Conservation (phyloP, 1,284 basidiomycete species). For the Leccinum variabile region DNA sequence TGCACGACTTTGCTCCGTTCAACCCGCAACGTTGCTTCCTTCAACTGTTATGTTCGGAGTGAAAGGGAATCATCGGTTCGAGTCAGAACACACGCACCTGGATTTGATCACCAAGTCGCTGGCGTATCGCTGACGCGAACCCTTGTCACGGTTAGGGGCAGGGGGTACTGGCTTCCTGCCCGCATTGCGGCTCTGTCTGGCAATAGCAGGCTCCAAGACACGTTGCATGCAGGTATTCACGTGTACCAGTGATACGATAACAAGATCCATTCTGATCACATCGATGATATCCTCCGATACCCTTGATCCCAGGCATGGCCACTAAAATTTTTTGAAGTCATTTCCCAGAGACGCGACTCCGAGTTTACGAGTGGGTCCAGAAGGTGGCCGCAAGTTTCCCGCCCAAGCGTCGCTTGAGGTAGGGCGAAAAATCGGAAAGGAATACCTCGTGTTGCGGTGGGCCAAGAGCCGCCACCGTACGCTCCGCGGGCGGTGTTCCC, state of each 20-base stretch:
- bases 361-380: neutral
- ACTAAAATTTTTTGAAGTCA: neutral
- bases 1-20: neutral
- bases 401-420: conserved; percentile 14
- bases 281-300: conserved; percentile 7
- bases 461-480: conserved; percentile 5
- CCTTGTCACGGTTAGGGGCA: conserved; percentile 14
- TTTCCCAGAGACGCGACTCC: neutral
- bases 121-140: conserved; percentile 17
- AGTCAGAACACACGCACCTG: conserved; percentile 18
- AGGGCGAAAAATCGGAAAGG: neutral
- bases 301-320: conserved; percentile 22
- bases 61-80: neutral
- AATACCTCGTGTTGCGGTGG: conserved; percentile 2
- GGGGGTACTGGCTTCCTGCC: neutral
- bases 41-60: conserved; percentile 1
- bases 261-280: conserved; percentile 13
- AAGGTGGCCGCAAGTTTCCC: conserved; percentile 1
- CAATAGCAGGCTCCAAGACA: conserved; percentile 2
- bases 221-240: conserved; percentile 21
- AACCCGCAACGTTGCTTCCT: neutral
- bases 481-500: conserved; percentile 4
- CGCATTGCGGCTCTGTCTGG: neutral
- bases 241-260: conserved; percentile 21
- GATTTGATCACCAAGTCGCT: conserved; percentile 6